Evolutionary conservation across 768 basidiomycete genomes (phyloP).

Genomic region (Agaricus subrufescens): DNA sequence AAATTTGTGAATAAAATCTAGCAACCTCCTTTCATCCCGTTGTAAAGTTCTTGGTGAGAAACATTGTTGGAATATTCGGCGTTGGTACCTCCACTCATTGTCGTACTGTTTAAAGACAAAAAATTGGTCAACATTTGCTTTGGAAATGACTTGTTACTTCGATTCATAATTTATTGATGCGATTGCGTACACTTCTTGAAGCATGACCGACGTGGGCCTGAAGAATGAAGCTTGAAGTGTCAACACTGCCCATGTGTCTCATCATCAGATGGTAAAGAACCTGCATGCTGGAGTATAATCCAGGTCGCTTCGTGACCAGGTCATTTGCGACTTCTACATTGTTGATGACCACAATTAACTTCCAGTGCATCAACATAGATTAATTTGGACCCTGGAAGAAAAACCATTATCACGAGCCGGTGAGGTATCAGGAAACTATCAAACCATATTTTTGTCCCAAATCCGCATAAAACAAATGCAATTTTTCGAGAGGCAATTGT

Average conservation of each 20-base stretch:
- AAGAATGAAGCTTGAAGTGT: too few species aligned
- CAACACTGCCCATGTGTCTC: too few species aligned
- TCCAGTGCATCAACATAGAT: slow-evolving; percentile 49
- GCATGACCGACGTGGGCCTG: background rate
- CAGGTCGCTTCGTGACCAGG: slow-evolving; percentile 52
- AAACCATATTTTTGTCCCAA: background rate
- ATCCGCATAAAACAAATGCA: background rate
- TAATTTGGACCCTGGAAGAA: slow-evolving; percentile 27
- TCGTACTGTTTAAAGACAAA: slow-evolving; percentile 20
- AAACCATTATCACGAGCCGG: background rate
- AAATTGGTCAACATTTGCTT: background rate
- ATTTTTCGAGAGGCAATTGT: background rate
- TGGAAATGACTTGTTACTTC: background rate
- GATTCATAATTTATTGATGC: background rate
- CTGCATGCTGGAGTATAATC: slow-evolving; percentile 49
- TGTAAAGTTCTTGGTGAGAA: slow-evolving; percentile 10
- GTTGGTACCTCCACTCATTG: slow-evolving; percentile 17
- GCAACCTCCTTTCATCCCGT: background rate
- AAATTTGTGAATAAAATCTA: slow-evolving; percentile 3
- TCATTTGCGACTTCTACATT: slow-evolving; percentile 39
- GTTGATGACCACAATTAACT: slow-evolving; percentile 34
- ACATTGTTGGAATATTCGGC: slow-evolving; percentile 22
- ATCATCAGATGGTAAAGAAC: background rate
- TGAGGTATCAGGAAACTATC: background rate
- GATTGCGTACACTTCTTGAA: slow-evolving; percentile 7